Percentiles rank a stretch among this genome's conserved stretches.
Conservation (phyloP, 164 flowering plant genomes). For the Dillenia suffruticosa region DNA sequence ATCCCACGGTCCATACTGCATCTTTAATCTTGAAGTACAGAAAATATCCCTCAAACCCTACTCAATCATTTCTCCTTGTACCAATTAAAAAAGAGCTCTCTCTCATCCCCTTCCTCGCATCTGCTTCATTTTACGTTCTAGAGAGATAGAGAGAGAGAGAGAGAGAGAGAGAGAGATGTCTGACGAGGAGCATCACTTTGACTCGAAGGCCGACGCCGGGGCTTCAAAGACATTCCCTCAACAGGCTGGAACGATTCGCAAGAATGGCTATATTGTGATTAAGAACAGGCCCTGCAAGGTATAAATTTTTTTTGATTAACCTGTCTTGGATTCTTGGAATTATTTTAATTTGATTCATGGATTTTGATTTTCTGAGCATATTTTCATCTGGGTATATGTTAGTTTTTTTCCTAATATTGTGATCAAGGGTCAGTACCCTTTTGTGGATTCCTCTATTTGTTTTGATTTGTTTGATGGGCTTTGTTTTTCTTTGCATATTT, state of each 20-base stretch:
- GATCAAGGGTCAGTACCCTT: background rate
- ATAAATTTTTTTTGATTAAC: background rate
- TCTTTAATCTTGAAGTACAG: no score
- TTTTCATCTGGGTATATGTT: constrained; percentile 6
- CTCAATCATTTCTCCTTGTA: no score
- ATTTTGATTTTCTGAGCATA: background rate
- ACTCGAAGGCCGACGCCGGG: constrained; percentile 55
- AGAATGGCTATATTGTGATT: constrained; percentile 51
- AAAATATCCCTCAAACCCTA: no score
- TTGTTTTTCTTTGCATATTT: background rate
- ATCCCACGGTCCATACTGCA: no score
- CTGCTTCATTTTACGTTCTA: no score
- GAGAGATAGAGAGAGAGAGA: background rate
- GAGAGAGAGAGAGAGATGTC: constrained; percentile 28
- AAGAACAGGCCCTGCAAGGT: constrained; percentile 64
- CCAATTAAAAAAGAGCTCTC: no score
- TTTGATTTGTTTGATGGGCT: no score
- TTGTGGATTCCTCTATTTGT: background rate
- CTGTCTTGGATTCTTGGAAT: background rate
- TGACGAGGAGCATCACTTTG: constrained; percentile 60
- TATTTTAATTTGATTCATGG: background rate
- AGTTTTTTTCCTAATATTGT: background rate
- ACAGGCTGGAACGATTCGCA: constrained; percentile 59
- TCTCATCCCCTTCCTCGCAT: no score
- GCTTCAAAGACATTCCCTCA: constrained; percentile 60